Evolutionary conservation across 306 rosid genomes (phyloP), one percentile per base, ranked within the genome.

Genomic region (Rosa rugosa): DNA sequence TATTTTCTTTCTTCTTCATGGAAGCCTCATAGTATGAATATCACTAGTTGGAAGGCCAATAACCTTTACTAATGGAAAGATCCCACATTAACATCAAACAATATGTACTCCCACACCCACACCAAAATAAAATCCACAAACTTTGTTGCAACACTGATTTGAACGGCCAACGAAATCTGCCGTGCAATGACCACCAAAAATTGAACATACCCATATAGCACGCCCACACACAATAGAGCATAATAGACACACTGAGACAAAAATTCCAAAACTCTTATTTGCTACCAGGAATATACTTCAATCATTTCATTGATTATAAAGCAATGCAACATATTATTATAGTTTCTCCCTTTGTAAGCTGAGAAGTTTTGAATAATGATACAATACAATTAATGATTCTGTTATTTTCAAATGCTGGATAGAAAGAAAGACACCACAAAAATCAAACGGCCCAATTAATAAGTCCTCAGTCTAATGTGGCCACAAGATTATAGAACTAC

Each of bases 361-460:
- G 59, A 65, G 41, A 75, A 53, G 42, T 18, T 25, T 12, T 20
- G 9, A 46, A 53, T 73, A 42, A 68, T 57, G 56, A 34, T 9
- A 38, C 44, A 38, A 42, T 18, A 18, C 45, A 20, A 7, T 11
- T 36, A 46, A 23, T 6, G 36, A 64, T 62, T 69, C 17, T 18
- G 31, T 23, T 76, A 49, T 11, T 38, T 40, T 40, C 67, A 25
- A 72, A 25, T 50, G 11, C 38, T 46, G 5, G 22, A 53, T 22
- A 62, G 14, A 70, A 45, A 42, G 36, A 47, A 62, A 20, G 27
- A 49, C 9, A 59, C 36, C 69, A 17, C 0, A 18, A 6, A 51
- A 17, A 70, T 45, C 45, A 79, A 57, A 73, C 31, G n/a, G 17
- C 76, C 47, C 11, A 23, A 44, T 40, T 20, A 67, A 57, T 59